Base-by-base conservation (phyloP, 2,329 filamentous ascomycete species). In the Phoma herbarum region DNA sequence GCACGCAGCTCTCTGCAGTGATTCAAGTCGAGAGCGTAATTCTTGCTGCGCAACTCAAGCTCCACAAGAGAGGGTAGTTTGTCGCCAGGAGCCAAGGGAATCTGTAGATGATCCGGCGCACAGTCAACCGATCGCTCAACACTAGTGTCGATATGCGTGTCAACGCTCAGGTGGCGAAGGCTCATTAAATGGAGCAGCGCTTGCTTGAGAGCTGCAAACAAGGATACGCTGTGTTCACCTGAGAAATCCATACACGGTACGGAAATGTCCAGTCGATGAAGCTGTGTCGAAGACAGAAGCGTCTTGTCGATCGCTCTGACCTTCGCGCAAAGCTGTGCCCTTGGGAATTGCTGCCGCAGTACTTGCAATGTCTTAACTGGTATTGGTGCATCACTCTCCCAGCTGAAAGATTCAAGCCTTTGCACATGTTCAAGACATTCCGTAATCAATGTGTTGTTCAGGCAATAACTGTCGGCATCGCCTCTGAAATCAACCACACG, bases 401-500 rank as follows among this genome's bases (percentile, higher is more conserved):
- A 69, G 31, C 54, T 66, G 43, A 39, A 59, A 1, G 50, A 49
- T 25, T 65, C 31, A 1, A 68, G 55, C 33, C 41, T 54, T 9
- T 50, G 52, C n/a, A 67, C 42, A 20, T 33, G 52, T 14, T 23
- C n/a, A 12, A 67, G 26, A 35, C 60, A 58, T 7, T 39, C 28
- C 22, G 23, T n/a, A 2, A 67, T 39, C 25, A 65, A 44, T 2
- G 31, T 10, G 9, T 44, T 37, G 28, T 68, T 68, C 33, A 68
- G 51, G 23, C 66, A 67, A 28, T 42, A 61, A 29, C 66, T 68
- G 14, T 42, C n/a, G 11, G 62, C 45, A 31, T 67, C 61, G 11
- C 66, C 66, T 37, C 57, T 48, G 44, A 67, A 68, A 18, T 60
- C 52, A 16, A 52, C 41, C 25, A 68, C 33, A 18, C 42, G 28